Evolutionary conservation across 2,329 filamentous ascomycete genomes (phyloP).

Genomic region (Cladobotryum mycophilum): DNA sequence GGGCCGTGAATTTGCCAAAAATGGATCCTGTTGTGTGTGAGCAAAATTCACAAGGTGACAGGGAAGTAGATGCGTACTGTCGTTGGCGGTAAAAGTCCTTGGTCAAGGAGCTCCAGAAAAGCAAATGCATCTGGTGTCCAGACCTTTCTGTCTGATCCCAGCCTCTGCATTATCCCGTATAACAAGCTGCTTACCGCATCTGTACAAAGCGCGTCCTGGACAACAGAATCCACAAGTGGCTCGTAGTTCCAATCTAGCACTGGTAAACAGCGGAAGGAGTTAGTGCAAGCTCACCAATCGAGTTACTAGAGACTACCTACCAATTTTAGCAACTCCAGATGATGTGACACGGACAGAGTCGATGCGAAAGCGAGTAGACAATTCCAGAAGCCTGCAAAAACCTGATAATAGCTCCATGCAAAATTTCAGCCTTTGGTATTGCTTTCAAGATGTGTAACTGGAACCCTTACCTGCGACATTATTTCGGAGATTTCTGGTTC

Average conservation of each 20-base stretch:
- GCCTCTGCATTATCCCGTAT: no score
- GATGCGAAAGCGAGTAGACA: not conserved
- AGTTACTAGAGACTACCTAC: not conserved
- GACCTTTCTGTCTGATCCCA: no score
- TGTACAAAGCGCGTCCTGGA: no score
- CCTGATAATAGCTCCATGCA: not conserved
- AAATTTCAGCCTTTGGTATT: not conserved
- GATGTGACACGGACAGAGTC: not conserved
- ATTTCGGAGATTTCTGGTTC: constrained; percentile 1
- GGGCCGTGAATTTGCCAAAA: not conserved
- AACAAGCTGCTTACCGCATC: no score
- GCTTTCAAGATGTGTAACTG: not conserved
- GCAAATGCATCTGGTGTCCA: no score
- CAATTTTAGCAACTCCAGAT: constrained; percentile 1
- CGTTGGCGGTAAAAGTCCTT: no score
- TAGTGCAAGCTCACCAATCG: no score
- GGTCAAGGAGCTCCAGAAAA: no score
- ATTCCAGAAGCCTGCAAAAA: not conserved
- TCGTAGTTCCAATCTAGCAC: no score
- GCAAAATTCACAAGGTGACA: not conserved
- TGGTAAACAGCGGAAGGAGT: no score
- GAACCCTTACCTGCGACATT: not conserved
- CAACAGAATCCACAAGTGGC: no score
- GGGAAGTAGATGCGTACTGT: not conserved
- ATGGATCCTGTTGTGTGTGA: not conserved